Percentiles rank a stretch among this genome's conserved stretches.
Conservation (phyloP, 2,329 filamentous ascomycete species). For the Penicillium corylophilum region DNA sequence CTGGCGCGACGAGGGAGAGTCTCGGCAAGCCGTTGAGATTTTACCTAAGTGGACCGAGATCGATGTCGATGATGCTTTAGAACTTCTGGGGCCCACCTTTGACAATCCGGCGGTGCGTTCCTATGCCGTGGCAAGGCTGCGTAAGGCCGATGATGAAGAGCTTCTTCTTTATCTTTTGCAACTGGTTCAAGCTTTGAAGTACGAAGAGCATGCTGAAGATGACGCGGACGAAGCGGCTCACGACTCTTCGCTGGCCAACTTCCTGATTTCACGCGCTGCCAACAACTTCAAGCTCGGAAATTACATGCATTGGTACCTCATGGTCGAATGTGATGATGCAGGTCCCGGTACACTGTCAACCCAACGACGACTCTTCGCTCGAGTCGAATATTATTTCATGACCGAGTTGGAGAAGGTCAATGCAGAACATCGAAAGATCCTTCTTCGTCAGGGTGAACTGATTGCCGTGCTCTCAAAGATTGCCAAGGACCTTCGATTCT, state of each 20-base stretch:
- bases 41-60: constrained; percentile 94
- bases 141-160: constrained; percentile 90
- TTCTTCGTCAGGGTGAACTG: constrained; percentile 85
- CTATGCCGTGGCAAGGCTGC: constrained; percentile 87
- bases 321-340: constrained; percentile 90
- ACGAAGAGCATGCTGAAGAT: constrained; percentile 70
- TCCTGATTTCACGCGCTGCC: constrained; percentile 83
- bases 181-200: constrained; percentile 93
- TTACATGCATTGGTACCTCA: constrained; percentile 96
- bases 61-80: constrained; percentile 92
- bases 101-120: constrained; percentile 84
- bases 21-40: constrained; percentile 84
- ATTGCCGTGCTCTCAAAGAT: constrained; percentile 84
- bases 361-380: constrained; percentile 82
- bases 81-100: constrained; percentile 88
- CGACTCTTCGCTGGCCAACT: constrained; percentile 83
- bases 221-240: constrained; percentile 62
- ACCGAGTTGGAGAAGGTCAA: constrained; percentile 75
- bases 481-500: constrained; percentile 80
- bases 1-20: constrained; percentile 83
- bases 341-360: constrained; percentile 72
- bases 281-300: constrained; percentile 89
- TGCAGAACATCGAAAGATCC: constrained; percentile 68
- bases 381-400: constrained; percentile 97
- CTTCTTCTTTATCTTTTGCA: constrained; percentile 88